Conservation (phyloP, 2,329 filamentous ascomycete species). For the Phialophora chinensis region DNA sequence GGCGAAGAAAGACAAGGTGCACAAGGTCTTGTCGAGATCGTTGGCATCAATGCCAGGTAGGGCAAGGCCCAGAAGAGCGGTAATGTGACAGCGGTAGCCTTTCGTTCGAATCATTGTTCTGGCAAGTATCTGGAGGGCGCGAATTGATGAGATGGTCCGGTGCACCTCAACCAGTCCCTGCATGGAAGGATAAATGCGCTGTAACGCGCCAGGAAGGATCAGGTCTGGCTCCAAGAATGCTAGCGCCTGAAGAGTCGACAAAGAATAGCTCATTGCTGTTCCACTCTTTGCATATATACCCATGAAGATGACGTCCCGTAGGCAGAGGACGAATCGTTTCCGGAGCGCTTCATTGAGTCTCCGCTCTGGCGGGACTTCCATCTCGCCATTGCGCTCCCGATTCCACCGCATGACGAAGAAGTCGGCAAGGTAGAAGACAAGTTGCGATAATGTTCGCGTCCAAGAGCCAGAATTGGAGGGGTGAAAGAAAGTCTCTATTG, state of each 20-base stretch:
- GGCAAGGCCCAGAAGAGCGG: conserved; percentile 87
- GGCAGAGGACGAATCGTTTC: conserved; percentile 82
- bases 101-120: conserved; percentile 90
- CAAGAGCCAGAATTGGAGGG: conserved; percentile 93
- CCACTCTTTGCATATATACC: conserved; percentile 95
- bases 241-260: conserved; percentile 85
- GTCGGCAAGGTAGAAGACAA: conserved; percentile 90
- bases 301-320: conserved; percentile 96
- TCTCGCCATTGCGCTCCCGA: conserved; percentile 87
- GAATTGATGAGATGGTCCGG: conserved; percentile 89
- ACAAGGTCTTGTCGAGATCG: conserved; percentile 93
- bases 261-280: conserved; percentile 87
- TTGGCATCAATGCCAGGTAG: conserved; percentile 97
- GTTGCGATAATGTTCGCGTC: conserved; percentile 87
- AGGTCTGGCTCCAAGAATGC: conserved; percentile 89
- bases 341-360: conserved; percentile 81
- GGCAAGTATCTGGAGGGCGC: conserved; percentile 88
- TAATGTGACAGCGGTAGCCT: conserved; percentile 96
- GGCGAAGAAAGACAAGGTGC: conserved; percentile 93
- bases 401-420: conserved; percentile 99
- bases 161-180: conserved; percentile 97
- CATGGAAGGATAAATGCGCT: conserved; percentile 95
- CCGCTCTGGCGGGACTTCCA: conserved; percentile 80
- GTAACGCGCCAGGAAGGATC: conserved; percentile 88
- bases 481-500: conserved; percentile 97